phyloP scores from a whole-genome alignment of 1,284 basidiomycete species.

The Calocybe gambosa region DNA sequence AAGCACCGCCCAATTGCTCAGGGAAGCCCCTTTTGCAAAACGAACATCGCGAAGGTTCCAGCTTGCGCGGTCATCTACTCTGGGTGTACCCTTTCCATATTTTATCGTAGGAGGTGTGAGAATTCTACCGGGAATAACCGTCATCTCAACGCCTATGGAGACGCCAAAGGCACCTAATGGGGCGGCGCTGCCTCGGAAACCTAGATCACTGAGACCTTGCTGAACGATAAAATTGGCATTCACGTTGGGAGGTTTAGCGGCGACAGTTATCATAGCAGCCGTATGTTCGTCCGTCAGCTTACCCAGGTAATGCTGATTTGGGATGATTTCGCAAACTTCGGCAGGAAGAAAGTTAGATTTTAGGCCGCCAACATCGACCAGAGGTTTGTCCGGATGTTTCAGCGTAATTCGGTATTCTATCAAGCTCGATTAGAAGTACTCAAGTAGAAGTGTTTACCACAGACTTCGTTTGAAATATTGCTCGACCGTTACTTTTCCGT shows the following conservation, averaged over 20 bases:
- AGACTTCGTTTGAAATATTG: conserved; percentile 58
- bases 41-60: conserved; percentile 66
- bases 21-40: conserved; percentile 47
- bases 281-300: conserved; percentile 66
- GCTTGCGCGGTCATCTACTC: conserved; percentile 53
- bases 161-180: conserved; percentile 56
- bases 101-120: conserved; percentile 52
- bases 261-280: conserved; percentile 58
- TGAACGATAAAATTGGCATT: conserved; percentile 56
- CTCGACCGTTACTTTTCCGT: conserved; percentile 48
- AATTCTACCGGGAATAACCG: conserved; percentile 67
- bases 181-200: conserved; percentile 40
- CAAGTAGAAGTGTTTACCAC: conserved; percentile 18
- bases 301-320: conserved; percentile 65
- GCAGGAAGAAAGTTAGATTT: conserved; percentile 53
- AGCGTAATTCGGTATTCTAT: conserved; percentile 55
- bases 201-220: conserved; percentile 54
- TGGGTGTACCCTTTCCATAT: conserved; percentile 43
- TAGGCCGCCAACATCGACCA: conserved; percentile 58
- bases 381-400: conserved; percentile 42
- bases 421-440: conserved; percentile 1
- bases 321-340: conserved; percentile 66
- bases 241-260: conserved; percentile 60
- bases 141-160: conserved; percentile 57
- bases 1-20: conserved; percentile 59